Evolutionary conservation across 2,329 filamentous ascomycete species (phyloP), one percentile per base, ranked within the genome.

Genomic region (Tolypocladium nubicola): DNA sequence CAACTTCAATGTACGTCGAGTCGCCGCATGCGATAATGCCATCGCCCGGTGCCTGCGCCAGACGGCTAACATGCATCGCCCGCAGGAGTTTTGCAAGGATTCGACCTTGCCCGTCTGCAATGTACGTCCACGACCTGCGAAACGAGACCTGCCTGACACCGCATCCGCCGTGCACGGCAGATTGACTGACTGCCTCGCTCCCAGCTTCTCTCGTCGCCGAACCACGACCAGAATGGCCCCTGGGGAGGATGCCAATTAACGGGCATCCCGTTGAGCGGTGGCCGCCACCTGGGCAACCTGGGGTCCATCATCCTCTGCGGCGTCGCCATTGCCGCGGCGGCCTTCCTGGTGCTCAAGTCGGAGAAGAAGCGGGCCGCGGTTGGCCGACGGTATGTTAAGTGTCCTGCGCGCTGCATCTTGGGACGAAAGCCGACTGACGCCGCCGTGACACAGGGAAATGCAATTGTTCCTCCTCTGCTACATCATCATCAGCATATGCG

Each of bases 281-380:
- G 76, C 56, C 77, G 81, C 61, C 75, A 88, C 65, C 75, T 99
- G 43, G 88, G 86, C 40, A 99, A 99, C 69, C 71, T 99, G 63
- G 94, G 94, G n/a, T 95, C 92, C 9, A 96, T 99, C 69, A 64
- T 99, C 52, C 71, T 97, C 45, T 88, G 84, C 61, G 90, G 80
- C 61, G 71, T 96, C 61, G 90, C 92, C 45, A 92, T 99, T 64
- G 66, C 83, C 26, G 75, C 82, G 10, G 78, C 87, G 5, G 67
- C 76, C 13, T 85, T 87, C 64, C 77, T 99, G 58, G 66, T 97
- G 71, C 83, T 87, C 74, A 81, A 84, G 63, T 96, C 94, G 23
- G 89, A 97, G 67, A 84, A 82, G 70, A 97, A 99, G 76, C 86
- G 88, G 72, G 94, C 94, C 57, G 94, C 94, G 57, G 94, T 99